A percentile compares a stretch with the other conserved stretches of the same genome.
Evolutionary conservation across 306 rosid genomes (phyloP).

Genomic region (Luffa acutangula): DNA sequence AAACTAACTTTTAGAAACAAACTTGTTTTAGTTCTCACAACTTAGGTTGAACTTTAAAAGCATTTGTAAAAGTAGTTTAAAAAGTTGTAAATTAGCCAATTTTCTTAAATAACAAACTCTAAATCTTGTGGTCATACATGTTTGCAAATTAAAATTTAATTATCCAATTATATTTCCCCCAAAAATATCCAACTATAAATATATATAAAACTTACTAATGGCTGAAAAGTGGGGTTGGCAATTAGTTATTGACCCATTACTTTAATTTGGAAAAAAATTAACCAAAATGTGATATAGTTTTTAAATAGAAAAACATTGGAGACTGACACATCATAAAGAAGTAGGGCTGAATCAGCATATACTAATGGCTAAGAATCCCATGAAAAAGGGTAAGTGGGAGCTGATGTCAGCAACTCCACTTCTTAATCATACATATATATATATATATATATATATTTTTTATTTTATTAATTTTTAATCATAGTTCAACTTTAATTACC

Average conservation of each 20-base stretch:
- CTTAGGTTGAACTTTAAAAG: too few species aligned
- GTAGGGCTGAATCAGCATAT: neutral
- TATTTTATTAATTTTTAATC: neutral
- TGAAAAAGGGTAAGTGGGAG: neutral
- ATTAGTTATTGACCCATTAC: neutral
- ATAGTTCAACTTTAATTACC: neutral
- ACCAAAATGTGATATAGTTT: neutral
- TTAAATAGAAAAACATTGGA: neutral
- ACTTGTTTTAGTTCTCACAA: too few species aligned
- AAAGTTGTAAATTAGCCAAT: too few species aligned
- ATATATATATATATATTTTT: too few species aligned
- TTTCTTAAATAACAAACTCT: too few species aligned
- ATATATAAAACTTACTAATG: neutral
- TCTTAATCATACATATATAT: neutral
- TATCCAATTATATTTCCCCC: neutral
- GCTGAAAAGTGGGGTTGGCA: neutral
- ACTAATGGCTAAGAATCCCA: conserved; percentile 1
- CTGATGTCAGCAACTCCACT: neutral
- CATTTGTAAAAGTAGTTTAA: too few species aligned
- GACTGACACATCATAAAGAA: neutral
- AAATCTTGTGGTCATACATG: neutral
- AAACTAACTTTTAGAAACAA: too few species aligned
- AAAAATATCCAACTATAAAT: neutral
- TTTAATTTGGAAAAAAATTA: neutral
- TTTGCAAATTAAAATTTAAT: neutral